Percentiles rank a stretch among this genome's conserved stretches.
Conservation (phyloP, 352 stramenopile genomes). For the Phytopythium ostracodes region DNA sequence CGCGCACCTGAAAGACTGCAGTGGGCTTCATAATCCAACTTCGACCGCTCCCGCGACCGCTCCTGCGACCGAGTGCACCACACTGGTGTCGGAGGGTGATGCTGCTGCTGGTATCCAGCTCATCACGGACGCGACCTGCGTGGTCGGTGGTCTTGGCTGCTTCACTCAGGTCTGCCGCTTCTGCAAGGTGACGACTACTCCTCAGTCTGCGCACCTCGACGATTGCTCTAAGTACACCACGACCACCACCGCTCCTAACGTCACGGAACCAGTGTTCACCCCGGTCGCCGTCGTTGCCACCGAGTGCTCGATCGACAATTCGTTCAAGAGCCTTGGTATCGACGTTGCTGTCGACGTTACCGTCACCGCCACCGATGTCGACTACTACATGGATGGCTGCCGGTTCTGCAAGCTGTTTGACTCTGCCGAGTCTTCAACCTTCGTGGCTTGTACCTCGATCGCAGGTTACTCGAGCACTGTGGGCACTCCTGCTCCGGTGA, state of each 20-base stretch:
- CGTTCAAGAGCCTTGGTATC: background rate
- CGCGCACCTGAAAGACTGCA: constrained; percentile 17
- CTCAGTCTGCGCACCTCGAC: constrained; percentile 16
- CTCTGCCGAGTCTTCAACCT: constrained; percentile 18
- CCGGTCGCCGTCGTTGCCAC: too few relatives aligned
- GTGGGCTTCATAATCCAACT: constrained; percentile 1
- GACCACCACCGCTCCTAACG: background rate
- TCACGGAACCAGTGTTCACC: background rate
- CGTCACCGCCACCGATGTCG: background rate
- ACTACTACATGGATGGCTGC: constrained; percentile 15
- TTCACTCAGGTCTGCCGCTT: constrained; percentile 15
- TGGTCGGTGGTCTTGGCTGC: constrained; percentile 16
- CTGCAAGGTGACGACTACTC: constrained; percentile 13
- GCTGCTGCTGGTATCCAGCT: constrained; percentile 32
- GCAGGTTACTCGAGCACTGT: background rate
- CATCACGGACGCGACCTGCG: constrained; percentile 24
- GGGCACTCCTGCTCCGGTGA: background rate
- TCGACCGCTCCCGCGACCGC: background rate
- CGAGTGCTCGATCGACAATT: background rate
- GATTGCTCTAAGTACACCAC: constrained; percentile 3
- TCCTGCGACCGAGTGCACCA: background rate
- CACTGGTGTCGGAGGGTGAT: constrained; percentile 21
- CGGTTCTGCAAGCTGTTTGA: constrained; percentile 29
- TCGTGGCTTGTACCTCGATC: constrained; percentile 15
- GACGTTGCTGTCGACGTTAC: background rate